phyloP scores from a whole-genome alignment of 2,329 filamentous ascomycete genomes.

The Paecilomyces niveus region DNA sequence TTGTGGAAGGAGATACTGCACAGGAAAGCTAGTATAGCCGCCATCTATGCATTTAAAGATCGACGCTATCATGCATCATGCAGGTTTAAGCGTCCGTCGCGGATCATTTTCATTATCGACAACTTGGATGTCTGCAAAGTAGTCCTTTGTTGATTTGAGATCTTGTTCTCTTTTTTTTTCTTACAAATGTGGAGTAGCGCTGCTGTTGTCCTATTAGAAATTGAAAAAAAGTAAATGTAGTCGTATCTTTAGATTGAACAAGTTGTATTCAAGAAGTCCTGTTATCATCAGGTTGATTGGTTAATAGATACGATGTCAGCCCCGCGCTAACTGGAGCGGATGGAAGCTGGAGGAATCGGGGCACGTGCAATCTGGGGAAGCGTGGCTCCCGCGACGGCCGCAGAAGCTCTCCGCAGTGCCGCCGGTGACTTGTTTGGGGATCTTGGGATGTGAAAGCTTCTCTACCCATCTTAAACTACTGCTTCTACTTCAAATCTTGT shows the following conservation, averaged over 20 bases:
- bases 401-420: background rate
- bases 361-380: background rate
- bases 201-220: background rate
- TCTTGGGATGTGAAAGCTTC: background rate
- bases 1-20: constrained; percentile 25
- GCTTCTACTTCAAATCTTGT: background rate
- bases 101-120: background rate
- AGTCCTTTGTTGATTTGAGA: background rate
- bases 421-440: background rate
- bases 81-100: background rate
- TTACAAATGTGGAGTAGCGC: background rate
- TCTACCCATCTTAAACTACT: constrained; percentile 3
- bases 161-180: background rate
- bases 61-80: background rate
- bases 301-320: background rate
- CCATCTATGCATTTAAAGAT: background rate
- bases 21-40: background rate
- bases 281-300: background rate
- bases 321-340: background rate
- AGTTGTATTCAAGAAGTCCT: background rate
- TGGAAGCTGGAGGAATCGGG: background rate
- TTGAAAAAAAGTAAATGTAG: background rate
- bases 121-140: background rate
- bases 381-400: background rate
- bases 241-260: background rate